Base-by-base conservation (phyloP, 2,329 filamentous ascomycete genomes). In the Xylaria sp. region DNA sequence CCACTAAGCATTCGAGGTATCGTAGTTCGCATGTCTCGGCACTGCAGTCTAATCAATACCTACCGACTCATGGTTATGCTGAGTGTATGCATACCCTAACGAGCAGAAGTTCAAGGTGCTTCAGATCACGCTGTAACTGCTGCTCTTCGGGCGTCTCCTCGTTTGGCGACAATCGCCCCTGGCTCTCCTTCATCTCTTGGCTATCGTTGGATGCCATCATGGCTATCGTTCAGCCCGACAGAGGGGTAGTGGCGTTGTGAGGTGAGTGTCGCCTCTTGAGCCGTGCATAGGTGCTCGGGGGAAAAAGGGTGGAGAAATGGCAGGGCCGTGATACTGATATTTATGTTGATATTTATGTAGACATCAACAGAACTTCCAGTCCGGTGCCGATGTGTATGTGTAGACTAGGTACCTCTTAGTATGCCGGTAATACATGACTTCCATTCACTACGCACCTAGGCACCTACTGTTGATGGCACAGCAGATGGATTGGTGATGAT, bases 21-120 rank as follows among this genome's bases (percentile, higher is more conserved):
- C 11, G 80, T 80, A 13, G 78, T 80, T 64, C 83, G 78, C 37
- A 85, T 72, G 37, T 76, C 77, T 58, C 80, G 76, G 53, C 82
- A 75, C 82, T 84, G 51, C 17, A 17, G 46, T 23, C 6, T 63
- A 47, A 40, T 43, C 21, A 23, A 23, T 15, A n/a, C 29, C 11
- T 1, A 40, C 7, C 10, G n/a, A 19, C 37, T 7, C 25, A 55
- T 19, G 17, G 21, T 15, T 23, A 37, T 9, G 27, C 19, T 4
- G 38, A 54, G 21, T 9, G 13, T 29, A 15, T 19, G 5, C 70
- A 67, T 79, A 81, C 84, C 78, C 84, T 81, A 68, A 83, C 76
- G 68, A 86, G 83, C n/a, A 86, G 74, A 47, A 83, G 75, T 67
- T 84, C 83, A 54, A 87, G 76, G 33, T 80, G 77, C 67, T 81